Base-by-base conservation (phyloP, 805 yeast genomes). In the Lipomyces starkeyi region DNA sequence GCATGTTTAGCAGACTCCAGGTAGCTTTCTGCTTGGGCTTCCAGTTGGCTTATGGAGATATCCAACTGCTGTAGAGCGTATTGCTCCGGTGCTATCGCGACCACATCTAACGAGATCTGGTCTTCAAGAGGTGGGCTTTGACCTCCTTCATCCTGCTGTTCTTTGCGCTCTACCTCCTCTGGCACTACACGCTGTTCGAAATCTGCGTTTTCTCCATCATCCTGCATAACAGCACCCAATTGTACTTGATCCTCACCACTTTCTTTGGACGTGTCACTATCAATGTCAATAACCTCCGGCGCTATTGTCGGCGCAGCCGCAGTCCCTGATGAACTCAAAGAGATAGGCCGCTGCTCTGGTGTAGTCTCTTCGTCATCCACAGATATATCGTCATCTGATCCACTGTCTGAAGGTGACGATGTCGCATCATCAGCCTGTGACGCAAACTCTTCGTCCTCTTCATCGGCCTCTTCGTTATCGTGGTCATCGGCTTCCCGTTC, bases 171-270 rank as follows among this genome's bases (percentile, higher is more conserved):
- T 29, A 13, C 6, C 17, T 27, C 29, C n/a, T 17, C 34, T 29
- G 14, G 27, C 8, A 14, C 62, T 20, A 22, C 29, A 20, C 1
- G 63, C 3, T 27, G 60, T 49, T 40, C 62, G 32, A 4, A 17
- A 47, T 29, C 32, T 59, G 14, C 62, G 62, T 14, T 17, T 6
- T 60, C 65, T 61, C 25, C 47, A 9, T 27, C 66, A 11, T 20
- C 61, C 17, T 58, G 54, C 7, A 17, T n/a, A 43, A 17, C 5
- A 17, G 49, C 22, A 5, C 22, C 20, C 20, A 2, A 8, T n/a
- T 43, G 49, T n/a, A 8, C 6, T n/a, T n/a, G 49, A 43, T 17
- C 49, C 49, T n/a, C 49, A 6, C 49, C 20, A n/a, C 49, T 27
- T n/a, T 35, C 59, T 35, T 55, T 27, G 8, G 43, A 35, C 17